Percentiles rank a stretch among this genome's conserved stretches.
Conservation (phyloP, 495 filamentous ascomycete species). For the Ascodesmis nigricans region DNA sequence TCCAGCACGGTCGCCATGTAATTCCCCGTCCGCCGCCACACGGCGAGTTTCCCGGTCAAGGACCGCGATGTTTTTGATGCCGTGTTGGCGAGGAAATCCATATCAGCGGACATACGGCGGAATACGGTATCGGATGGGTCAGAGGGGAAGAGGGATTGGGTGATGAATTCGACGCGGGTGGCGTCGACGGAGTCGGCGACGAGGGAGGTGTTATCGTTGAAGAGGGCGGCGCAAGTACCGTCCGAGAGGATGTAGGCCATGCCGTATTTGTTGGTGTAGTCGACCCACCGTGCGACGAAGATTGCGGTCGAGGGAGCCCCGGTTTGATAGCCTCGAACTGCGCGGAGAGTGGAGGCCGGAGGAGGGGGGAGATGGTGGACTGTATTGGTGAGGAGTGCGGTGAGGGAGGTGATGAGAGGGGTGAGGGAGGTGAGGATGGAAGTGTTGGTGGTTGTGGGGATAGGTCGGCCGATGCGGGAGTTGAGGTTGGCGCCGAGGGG, state of each 20-base stretch:
- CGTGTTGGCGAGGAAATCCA: conserved; percentile 41
- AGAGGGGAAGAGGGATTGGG: conserved; percentile 28
- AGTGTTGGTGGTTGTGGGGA: conserved; percentile 14
- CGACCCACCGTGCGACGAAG: conserved; percentile 77
- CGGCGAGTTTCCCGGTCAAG: conserved; percentile 39
- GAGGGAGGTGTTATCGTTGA: conserved; percentile 39
- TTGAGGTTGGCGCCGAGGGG: conserved; percentile 12
- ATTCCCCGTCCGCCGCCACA: conserved; percentile 82
- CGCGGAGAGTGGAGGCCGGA: conserved; percentile 12
- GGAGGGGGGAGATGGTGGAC: conserved; percentile 10
- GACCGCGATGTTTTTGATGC: conserved; percentile 42
- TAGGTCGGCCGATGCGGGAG: conserved; percentile 15
- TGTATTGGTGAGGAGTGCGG: conserved; percentile 10
- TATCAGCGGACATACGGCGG: conserved; percentile 43
- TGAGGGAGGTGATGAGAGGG: conserved; percentile 15
- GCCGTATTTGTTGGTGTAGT: conserved; percentile 78
- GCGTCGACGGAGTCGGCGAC: conserved; percentile 37
- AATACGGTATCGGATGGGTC: conserved; percentile 8
- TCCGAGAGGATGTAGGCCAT: conserved; percentile 70
- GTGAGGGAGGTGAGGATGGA: conserved; percentile 14
- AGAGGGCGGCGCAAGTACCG: conserved; percentile 62
- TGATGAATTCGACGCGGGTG: conserved; percentile 20
- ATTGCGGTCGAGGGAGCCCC: conserved; percentile 15
- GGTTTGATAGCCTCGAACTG: conserved; percentile 11
- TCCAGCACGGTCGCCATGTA: conserved; percentile 55